These are phyloP conservation scores for Diplodia mutila DNA, from an alignment of 2,329 filamentous ascomycete genomes.

Conservation along the genomic window DNA sequence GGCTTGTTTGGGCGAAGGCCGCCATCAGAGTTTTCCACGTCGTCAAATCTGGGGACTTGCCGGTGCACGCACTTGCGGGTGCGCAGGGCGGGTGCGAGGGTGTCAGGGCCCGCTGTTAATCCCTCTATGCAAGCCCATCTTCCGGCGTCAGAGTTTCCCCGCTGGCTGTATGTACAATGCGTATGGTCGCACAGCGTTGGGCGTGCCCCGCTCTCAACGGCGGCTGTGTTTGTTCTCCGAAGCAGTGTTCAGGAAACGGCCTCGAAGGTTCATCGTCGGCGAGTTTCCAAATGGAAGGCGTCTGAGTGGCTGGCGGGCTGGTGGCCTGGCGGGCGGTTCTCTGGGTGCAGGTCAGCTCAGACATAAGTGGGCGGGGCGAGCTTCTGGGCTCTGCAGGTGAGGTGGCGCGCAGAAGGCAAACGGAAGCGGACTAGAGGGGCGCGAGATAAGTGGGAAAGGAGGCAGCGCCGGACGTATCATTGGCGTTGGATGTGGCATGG, in stretches of 20 bases:
- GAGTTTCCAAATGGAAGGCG: neutral
- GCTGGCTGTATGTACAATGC: neutral
- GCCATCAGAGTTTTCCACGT: constrained; percentile 10
- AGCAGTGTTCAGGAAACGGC: neutral
- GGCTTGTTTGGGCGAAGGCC: neutral
- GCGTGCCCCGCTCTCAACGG: neutral
- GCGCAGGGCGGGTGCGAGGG: constrained; percentile 4
- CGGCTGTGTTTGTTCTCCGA: neutral
- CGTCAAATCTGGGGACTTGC: constrained; percentile 1
- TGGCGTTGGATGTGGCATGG: neutral
- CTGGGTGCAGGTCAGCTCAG: neutral
- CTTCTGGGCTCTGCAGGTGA: neutral
- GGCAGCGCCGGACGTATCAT: neutral
- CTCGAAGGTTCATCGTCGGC: constrained; percentile 5
- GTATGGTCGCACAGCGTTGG: neutral
- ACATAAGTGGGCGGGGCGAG: neutral
- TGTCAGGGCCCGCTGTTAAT: neutral
- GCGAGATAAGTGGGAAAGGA: constrained; percentile 14
- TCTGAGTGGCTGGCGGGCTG: neutral
- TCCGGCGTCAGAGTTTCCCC: neutral
- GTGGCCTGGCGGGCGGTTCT: constrained; percentile 1
- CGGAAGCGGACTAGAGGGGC: neutral
- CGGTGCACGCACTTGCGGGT: constrained; percentile 3
- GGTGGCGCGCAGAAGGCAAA: neutral
- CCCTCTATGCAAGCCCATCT: neutral